phyloP scores from a whole-genome alignment of 495 filamentous ascomycete species.

The Aspergillus sclerotioniger region DNA sequence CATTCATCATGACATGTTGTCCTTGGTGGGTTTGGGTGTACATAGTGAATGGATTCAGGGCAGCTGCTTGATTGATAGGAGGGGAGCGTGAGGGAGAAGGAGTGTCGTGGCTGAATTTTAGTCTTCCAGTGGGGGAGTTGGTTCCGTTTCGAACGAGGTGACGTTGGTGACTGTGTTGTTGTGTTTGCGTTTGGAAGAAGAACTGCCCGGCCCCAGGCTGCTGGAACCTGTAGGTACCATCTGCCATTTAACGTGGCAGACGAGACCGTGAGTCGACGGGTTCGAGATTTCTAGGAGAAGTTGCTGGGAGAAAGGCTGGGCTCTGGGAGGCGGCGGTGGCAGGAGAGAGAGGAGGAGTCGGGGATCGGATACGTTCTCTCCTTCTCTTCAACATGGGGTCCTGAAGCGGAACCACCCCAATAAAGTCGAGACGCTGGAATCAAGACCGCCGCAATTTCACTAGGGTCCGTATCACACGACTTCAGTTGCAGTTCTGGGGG shows the following conservation, averaged over 20 bases:
- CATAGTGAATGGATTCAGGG: slow-evolving; percentile 69
- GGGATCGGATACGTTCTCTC: slow-evolving; percentile 48
- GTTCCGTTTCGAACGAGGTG: slow-evolving; percentile 58
- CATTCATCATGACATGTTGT: slow-evolving; percentile 78
- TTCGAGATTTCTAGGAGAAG: slow-evolving; percentile 28
- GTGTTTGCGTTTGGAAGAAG: slow-evolving; percentile 55
- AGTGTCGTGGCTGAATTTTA: slow-evolving; percentile 59
- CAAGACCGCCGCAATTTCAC: slow-evolving; percentile 13
- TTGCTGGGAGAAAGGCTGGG: slow-evolving; percentile 19
- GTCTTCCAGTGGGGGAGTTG: slow-evolving; percentile 42
- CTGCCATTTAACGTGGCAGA: slow-evolving; percentile 71
- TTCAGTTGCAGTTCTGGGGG: slow-evolving; percentile 3
- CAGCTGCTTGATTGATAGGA: slow-evolving; percentile 63
- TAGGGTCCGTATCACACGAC: slow-evolving; percentile 12
- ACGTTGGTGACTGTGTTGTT: slow-evolving; percentile 49
- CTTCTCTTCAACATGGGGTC: slow-evolving; percentile 53
- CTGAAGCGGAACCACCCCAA: slow-evolving; percentile 39
- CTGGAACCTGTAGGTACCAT: slow-evolving; percentile 77
- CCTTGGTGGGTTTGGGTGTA: slow-evolving; percentile 77
- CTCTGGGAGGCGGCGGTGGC: slow-evolving; percentile 18
- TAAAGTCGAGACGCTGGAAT: slow-evolving; percentile 13
- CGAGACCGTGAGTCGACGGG: slow-evolving; percentile 38
- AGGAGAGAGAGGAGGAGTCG: slow-evolving; percentile 35
- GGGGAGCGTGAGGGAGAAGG: slow-evolving; percentile 68
- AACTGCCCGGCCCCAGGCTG: slow-evolving; percentile 67